Evolutionary conservation across 305 asterid genomes (phyloP), one percentile per base, ranked within the genome.

Genomic region (Fraxinus xanthoxyloides): DNA sequence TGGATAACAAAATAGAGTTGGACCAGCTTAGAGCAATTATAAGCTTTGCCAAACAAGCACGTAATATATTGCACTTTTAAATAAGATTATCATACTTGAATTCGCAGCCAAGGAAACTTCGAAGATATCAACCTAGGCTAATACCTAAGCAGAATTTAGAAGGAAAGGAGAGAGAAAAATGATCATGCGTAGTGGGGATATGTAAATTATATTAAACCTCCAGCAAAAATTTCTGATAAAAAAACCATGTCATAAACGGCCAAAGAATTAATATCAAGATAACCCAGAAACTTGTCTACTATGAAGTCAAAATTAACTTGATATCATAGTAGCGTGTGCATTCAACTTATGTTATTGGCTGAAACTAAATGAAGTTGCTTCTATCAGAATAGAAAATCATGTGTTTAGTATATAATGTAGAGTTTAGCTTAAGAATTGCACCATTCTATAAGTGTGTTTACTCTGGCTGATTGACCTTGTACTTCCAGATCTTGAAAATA

Each of bases 331-430:
- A n/a, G 30, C 5, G 1, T 7, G 70, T 59, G 31, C 31, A 21
- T 59, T 63, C 34, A 73, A 72, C 38, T 6, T 23, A 51, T 34
- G 77, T 46, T 38, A 76, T 76, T 43, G 81, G 48, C 81, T 61
- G 70, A 61, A 61, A 61, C 70, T 61, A 23, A 21, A 61, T 21
- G 70, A 23, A 21, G 30, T 59, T 7, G 70, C 3, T 21, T 59
- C 28, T 63, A 21, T 23, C 34, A 23, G 5, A 63, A 63, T 54
- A 7, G 6, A n/a, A 54, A n/a, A n/a, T 7, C 31, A 2, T 1
- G 2, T 21, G 72, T 63, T 63, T 63, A 8, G 34, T 3, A 63
- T 63, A 63, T 9, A 63, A 63, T 2, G 72, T 23, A 24, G 72
- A 63, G 5, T 63, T 63, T 63, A 3, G 6, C 32, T 63, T 8